Percentiles rank a stretch among this genome's conserved stretches.
phyloP scores from a whole-genome alignment of 441 rosid species.

The Populus hybrid region DNA sequence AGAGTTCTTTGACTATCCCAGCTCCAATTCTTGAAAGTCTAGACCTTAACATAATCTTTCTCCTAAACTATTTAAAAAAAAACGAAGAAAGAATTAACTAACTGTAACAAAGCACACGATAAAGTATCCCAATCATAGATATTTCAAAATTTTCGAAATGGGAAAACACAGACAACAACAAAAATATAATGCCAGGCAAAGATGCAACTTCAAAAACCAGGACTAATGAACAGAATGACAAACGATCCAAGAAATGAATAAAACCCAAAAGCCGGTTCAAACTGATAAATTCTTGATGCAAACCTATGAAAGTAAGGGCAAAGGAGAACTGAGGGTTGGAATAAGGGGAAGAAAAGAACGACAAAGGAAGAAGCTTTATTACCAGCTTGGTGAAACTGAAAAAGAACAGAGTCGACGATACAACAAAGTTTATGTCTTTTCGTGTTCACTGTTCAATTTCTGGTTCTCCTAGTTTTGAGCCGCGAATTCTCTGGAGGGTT shows the following conservation, averaged over 20 bases:
- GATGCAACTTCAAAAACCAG: not conserved
- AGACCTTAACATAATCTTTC: not conserved
- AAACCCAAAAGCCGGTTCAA: not conserved
- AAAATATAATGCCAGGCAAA: not conserved
- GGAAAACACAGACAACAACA: not conserved
- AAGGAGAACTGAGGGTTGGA: not conserved
- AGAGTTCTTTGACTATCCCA: slow-evolving; percentile 11
- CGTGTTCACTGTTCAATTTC: not conserved
- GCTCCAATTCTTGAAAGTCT: slow-evolving; percentile 14
- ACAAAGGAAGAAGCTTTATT: not conserved
- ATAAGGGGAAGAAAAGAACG: not conserved
- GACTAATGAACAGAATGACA: not conserved
- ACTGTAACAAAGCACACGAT: no score
- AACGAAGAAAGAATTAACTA: not conserved
- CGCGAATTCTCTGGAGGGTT: not conserved
- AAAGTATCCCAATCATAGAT: no score
- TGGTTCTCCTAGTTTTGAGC: not conserved
- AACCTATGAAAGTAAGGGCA: not conserved
- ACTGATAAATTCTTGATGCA: not conserved
- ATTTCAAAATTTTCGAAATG: not conserved
- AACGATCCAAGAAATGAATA: not conserved
- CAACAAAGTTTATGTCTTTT: not conserved
- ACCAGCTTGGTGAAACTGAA: not conserved
- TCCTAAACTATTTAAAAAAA: not conserved
- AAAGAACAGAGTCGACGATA: not conserved